Percentiles rank a stretch among this genome's conserved stretches.
These are phyloP conservation scores for Aspergillus haitiensis DNA, from an alignment of 495 filamentous ascomycete genomes.

Conservation along the genomic window DNA sequence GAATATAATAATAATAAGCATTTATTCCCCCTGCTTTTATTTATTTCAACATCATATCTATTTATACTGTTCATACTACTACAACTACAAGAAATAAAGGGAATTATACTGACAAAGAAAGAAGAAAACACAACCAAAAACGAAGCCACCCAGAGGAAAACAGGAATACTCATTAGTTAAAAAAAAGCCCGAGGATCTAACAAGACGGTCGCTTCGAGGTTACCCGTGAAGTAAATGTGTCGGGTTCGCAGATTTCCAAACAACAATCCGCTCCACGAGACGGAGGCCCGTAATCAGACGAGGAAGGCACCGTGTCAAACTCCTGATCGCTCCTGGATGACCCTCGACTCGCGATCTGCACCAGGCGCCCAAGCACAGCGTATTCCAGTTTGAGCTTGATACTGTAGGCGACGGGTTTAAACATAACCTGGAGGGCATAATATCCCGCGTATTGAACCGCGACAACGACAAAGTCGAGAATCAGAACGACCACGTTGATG, in stretches of 20 bases:
- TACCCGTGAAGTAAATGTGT: background rate
- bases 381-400: slow-evolving; percentile 58
- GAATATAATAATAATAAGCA: too few relatives aligned
- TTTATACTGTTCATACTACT: too few relatives aligned
- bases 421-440: slow-evolving; percentile 50
- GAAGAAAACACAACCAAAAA: too few relatives aligned
- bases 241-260: slow-evolving; percentile 4
- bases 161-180: too few relatives aligned
- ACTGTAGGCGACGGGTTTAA: slow-evolving; percentile 53
- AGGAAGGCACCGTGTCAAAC: slow-evolving; percentile 10
- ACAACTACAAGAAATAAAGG: too few relatives aligned
- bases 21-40: too few relatives aligned
- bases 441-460: slow-evolving; percentile 48
- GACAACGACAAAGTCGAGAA: slow-evolving; percentile 50
- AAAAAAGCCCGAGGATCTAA: too few relatives aligned
- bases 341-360: slow-evolving; percentile 30
- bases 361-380: slow-evolving; percentile 50
- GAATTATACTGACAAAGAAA: too few relatives aligned
- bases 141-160: too few relatives aligned
- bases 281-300: background rate
- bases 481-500: slow-evolving; percentile 51
- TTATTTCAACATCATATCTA: too few relatives aligned
- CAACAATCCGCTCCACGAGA: background rate
- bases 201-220: background rate
- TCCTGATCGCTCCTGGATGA: background rate